Conservation (phyloP, 768 basidiomycete species). For the Leucosporidium yakuticum region DNA sequence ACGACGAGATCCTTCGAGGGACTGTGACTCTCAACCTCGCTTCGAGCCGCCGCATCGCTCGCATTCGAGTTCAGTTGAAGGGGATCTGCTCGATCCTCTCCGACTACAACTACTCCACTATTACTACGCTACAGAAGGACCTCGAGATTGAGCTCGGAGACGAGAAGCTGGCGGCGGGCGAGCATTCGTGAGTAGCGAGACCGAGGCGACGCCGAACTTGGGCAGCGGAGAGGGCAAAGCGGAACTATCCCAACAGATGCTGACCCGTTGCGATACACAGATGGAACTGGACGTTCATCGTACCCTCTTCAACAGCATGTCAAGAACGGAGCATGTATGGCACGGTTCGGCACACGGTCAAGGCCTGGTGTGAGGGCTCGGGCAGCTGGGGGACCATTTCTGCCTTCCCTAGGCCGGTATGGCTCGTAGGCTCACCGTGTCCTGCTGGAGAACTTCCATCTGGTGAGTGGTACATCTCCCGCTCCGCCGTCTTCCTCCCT, state of each 20-base stretch:
- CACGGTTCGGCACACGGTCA: constrained; percentile 13
- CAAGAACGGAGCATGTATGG: constrained; percentile 17
- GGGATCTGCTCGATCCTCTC: background rate
- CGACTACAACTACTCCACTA: constrained; percentile 7
- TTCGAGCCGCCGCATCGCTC: background rate
- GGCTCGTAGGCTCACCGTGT: constrained; percentile 17
- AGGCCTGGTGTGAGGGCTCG: background rate
- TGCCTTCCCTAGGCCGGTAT: background rate
- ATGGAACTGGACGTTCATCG: constrained; percentile 25
- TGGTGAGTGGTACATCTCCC: constrained; percentile 13
- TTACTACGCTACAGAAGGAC: constrained; percentile 13
- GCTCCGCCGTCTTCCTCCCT: background rate
- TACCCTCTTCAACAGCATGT: constrained; percentile 19
- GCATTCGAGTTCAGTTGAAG: background rate
- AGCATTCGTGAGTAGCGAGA: constrained; percentile 16
- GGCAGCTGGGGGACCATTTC: constrained; percentile 14
- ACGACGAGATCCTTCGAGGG: background rate
- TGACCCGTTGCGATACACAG: background rate
- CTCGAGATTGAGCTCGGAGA: constrained; percentile 25
- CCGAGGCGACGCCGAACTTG: background rate
- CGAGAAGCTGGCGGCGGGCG: constrained; percentile 14
- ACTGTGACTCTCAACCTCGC: background rate
- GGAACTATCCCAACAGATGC: too few species aligned
- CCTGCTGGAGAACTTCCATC: constrained; percentile 20
- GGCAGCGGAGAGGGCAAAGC: too few species aligned